These are phyloP conservation scores for Naganishia albida DNA, from an alignment of 1,284 basidiomycete genomes.

Conservation along the genomic window DNA sequence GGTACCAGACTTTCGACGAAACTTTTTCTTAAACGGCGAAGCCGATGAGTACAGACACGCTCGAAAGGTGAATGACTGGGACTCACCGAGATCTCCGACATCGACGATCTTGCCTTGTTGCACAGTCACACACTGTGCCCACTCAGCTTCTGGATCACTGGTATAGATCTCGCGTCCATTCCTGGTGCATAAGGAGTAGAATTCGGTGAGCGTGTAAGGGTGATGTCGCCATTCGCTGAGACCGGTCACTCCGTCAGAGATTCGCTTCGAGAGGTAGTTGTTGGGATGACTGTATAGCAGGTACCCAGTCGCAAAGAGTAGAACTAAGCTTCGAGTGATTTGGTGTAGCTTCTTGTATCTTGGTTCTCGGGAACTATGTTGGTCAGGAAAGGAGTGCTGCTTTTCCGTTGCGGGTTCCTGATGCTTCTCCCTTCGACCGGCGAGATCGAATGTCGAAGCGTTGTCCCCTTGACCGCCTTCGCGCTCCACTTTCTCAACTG, in stretches of 20 bases:
- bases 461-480: conserved; percentile 44
- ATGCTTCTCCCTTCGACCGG: conserved; percentile 57
- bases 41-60: not conserved
- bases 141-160: conserved; percentile 6
- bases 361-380: not conserved
- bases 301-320: not conserved
- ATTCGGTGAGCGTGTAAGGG: conserved; percentile 10
- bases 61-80: not conserved
- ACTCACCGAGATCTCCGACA: conserved; percentile 29
- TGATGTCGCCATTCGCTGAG: conserved; percentile 22
- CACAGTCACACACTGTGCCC: conserved; percentile 26
- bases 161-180: conserved; percentile 23
- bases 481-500: not conserved
- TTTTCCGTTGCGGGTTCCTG: conserved; percentile 41
- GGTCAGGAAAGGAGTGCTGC: not conserved
- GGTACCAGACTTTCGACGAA: not conserved
- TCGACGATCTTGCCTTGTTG: conserved; percentile 23
- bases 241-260: not conserved
- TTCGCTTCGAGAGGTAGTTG: conserved; percentile 1
- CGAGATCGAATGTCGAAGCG: conserved; percentile 39
- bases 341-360: conserved; percentile 1
- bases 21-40: not conserved
- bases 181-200: conserved; percentile 23
- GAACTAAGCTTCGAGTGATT: not conserved
- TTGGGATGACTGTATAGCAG: conserved; percentile 57